Percentiles rank a stretch among this genome's conserved stretches.
phyloP scores from a whole-genome alignment of 1,284 basidiomycete genomes.

The Heliocybe sulcata region DNA sequence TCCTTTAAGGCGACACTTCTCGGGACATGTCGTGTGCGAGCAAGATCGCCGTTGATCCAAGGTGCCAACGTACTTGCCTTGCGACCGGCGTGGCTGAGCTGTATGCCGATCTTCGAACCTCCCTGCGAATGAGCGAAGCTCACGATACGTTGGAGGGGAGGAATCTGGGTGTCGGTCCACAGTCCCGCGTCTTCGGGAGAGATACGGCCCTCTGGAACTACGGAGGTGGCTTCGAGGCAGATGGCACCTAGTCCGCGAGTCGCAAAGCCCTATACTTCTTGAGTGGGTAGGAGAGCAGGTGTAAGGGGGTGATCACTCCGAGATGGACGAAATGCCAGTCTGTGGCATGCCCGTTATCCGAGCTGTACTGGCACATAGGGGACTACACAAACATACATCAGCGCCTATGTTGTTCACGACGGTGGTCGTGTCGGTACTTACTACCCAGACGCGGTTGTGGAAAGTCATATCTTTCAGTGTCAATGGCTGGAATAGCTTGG shows the following conservation, averaged over 20 bases:
- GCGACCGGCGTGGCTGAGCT: slow-evolving; percentile 76
- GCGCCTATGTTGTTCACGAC: no score
- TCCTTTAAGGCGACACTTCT: slow-evolving; percentile 30
- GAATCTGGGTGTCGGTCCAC: slow-evolving; percentile 73
- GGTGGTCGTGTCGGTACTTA: slow-evolving; percentile 10
- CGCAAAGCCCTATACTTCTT: slow-evolving; percentile 36
- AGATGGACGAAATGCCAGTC: slow-evolving; percentile 78
- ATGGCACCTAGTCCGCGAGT: slow-evolving; percentile 58
- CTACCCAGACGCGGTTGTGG: slow-evolving; percentile 67
- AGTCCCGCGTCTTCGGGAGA: slow-evolving; percentile 50
- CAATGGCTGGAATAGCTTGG: slow-evolving; percentile 63
- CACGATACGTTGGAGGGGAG: slow-evolving; percentile 61
- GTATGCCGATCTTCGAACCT: slow-evolving; percentile 66
- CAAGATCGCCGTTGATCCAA: slow-evolving; percentile 38
- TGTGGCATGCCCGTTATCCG: slow-evolving; percentile 63
- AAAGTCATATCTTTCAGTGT: slow-evolving; percentile 57
- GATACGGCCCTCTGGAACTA: slow-evolving; percentile 58
- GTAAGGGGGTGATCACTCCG: slow-evolving; percentile 28
- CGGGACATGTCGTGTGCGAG: slow-evolving; percentile 15
- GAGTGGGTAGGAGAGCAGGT: neutral
- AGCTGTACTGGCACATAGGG: slow-evolving; percentile 79
- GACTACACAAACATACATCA: slow-evolving; percentile 39
- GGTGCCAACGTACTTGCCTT: slow-evolving; percentile 58
- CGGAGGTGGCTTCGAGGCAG: slow-evolving; percentile 51
- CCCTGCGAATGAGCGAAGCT: slow-evolving; percentile 67